Conservation (phyloP, 2,329 filamentous ascomycete genomes). For the Colletotrichum zoysiae region DNA sequence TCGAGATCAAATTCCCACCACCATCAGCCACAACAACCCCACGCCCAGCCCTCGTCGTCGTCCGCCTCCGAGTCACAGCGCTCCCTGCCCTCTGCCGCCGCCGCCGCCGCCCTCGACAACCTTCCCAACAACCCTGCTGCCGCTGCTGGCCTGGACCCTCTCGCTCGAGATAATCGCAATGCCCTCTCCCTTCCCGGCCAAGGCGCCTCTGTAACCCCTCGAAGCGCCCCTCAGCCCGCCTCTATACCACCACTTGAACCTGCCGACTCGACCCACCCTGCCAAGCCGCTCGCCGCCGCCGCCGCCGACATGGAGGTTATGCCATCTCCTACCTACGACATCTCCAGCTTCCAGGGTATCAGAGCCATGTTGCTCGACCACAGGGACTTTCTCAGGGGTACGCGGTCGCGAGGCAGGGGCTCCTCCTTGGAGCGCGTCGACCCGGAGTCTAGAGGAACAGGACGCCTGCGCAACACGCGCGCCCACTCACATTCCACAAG, state of each 20-base stretch:
- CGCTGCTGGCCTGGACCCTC: conserved; percentile 45
- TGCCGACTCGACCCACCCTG: conserved; percentile 7
- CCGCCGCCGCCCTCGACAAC: conserved; percentile 1
- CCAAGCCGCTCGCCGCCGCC: conserved; percentile 45
- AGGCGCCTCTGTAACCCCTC: conserved; percentile 54
- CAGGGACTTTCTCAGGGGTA: conserved; percentile 48
- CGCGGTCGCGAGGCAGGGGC: conserved; percentile 44
- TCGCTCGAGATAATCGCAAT: conserved; percentile 46
- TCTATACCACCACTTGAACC: conserved; percentile 48
- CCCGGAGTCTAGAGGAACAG: conserved; percentile 47
- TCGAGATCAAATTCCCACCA: conserved; percentile 35
- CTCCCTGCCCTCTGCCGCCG: conserved; percentile 27
- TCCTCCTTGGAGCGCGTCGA: conserved; percentile 53
- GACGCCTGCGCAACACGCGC: conserved; percentile 40
- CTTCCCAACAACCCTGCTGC: conserved; percentile 14
- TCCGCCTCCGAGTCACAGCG: conserved; percentile 13
- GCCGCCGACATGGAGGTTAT: conserved; percentile 47
- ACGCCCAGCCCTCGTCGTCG: conserved; percentile 20
- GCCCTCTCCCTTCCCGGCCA: conserved; percentile 52
- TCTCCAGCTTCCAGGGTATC: conserved; percentile 50
- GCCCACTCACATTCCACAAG: conserved; percentile 44
- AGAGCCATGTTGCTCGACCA: conserved; percentile 54
- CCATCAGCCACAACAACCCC: conserved; percentile 23
- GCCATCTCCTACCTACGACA: conserved; percentile 51
- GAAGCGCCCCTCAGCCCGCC: conserved; percentile 47